Conservation (phyloP, 257 asterid species). For the Leonotis leonurus region DNA sequence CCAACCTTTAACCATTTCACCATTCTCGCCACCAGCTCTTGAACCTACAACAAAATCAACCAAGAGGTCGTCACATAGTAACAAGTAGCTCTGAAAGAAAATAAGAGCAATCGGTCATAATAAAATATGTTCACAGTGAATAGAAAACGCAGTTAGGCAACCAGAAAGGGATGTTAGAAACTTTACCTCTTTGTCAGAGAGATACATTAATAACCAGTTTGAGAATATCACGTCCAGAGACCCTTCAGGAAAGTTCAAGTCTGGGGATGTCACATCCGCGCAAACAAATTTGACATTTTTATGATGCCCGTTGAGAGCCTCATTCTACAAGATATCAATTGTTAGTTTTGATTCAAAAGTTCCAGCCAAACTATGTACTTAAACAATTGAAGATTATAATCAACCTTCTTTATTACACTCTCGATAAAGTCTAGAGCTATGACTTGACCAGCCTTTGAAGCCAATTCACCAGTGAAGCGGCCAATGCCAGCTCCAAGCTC, state of each 20-base stretch:
- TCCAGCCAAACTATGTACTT: background rate
- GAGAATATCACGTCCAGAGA: conserved; percentile 82
- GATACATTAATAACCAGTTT: conserved; percentile 95
- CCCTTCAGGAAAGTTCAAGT: conserved; percentile 59
- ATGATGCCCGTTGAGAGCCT: conserved; percentile 51
- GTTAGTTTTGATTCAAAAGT: background rate
- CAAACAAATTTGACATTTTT: conserved; percentile 74
- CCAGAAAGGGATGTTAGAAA: background rate
- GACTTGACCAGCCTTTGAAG: conserved; percentile 56
- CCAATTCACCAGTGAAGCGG: conserved; percentile 91
- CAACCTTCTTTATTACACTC: conserved; percentile 68
- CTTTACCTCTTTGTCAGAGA: conserved; percentile 80
- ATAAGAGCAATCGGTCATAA: background rate
- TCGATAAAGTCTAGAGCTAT: conserved; percentile 92
- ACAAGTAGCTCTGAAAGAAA: background rate
- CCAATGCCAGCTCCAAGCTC: conserved; percentile 99
- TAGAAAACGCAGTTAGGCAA: background rate
- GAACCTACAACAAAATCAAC: conserved; percentile 48
- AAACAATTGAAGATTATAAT: conserved; percentile 3
- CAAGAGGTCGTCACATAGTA: background rate
- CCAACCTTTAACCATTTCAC: conserved; percentile 90
- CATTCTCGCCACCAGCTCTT: conserved; percentile 62
- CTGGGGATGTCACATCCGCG: conserved; percentile 86
- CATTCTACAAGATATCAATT: conserved; percentile 49
- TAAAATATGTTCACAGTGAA: background rate